phyloP scores from a whole-genome alignment of 305 asterid genomes.

The Fraxinus albicans region DNA sequence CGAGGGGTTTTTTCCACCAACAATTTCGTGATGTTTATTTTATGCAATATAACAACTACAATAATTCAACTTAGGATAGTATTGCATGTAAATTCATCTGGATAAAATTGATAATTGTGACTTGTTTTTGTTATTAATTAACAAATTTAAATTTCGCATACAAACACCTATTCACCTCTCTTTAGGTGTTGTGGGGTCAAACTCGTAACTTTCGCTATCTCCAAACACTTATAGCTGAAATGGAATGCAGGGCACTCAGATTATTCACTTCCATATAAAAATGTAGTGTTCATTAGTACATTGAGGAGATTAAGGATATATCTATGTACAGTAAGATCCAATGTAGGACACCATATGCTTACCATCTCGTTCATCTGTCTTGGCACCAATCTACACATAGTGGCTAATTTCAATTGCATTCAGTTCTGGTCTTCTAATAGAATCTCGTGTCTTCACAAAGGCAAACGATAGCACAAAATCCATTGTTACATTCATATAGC shows the following conservation, averaged over 20 bases:
- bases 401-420: slow-evolving; percentile 85
- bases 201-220: not conserved
- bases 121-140: too few species aligned
- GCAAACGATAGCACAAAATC: slow-evolving; percentile 79
- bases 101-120: too few species aligned
- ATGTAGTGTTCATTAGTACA: slow-evolving; percentile 26
- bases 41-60: too few species aligned
- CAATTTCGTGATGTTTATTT: too few species aligned
- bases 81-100: too few species aligned
- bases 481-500: slow-evolving; percentile 84
- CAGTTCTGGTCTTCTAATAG: slow-evolving; percentile 74
- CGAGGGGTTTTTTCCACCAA: too few species aligned
- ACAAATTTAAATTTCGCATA: too few species aligned
- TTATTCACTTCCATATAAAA: slow-evolving; percentile 46
- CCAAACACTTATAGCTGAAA: slow-evolving; percentile 51
- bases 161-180: too few species aligned
- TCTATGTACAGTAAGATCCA: not conserved
- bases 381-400: slow-evolving; percentile 66
- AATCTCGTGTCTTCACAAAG: slow-evolving; percentile 68
- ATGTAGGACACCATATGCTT: slow-evolving; percentile 17
- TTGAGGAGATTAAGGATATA: not conserved
- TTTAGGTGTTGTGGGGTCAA: too few species aligned
- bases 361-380: slow-evolving; percentile 78
- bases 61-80: too few species aligned
- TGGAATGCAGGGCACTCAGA: slow-evolving; percentile 51